Evolutionary conservation across 208 protist genomes (phyloP).

Genomic region (Crithidia bombi): DNA sequence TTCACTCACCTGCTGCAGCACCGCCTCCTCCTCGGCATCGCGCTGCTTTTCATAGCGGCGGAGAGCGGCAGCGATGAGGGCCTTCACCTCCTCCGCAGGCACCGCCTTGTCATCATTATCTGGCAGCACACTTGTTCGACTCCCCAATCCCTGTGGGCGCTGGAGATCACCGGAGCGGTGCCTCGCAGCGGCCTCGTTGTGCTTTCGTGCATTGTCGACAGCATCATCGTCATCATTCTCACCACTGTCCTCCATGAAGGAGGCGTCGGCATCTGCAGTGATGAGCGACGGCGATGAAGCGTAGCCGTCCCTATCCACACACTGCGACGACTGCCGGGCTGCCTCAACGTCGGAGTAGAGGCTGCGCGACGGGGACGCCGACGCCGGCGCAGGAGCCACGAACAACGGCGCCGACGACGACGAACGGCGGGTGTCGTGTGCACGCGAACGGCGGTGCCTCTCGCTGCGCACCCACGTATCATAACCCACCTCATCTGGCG

Average conservation of each 20-base stretch:
- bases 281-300: background rate
- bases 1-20: slow-evolving; percentile 63
- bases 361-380: slow-evolving; percentile 38
- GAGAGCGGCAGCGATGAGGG: slow-evolving; percentile 39
- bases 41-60: slow-evolving; percentile 61
- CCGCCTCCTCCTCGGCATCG: slow-evolving; percentile 72
- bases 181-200: background rate
- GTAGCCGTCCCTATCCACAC: background rate
- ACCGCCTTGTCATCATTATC: slow-evolving; percentile 28
- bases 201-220: background rate
- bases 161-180: background rate
- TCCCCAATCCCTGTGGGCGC: background rate
- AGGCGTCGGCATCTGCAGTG: background rate
- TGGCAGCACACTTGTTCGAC: background rate
- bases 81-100: slow-evolving; percentile 46
- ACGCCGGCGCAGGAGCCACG: background rate
- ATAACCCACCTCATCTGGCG: background rate
- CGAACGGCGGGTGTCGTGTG: background rate
- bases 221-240: background rate
- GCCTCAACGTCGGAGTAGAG: slow-evolving; percentile 45
- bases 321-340: slow-evolving; percentile 4
- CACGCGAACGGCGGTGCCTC: background rate
- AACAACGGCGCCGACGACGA: background rate
- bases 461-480: background rate
- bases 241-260: slow-evolving; percentile 3